phyloP scores from a whole-genome alignment of 768 basidiomycete genomes.

The Macrolepiota fuliginosa region DNA sequence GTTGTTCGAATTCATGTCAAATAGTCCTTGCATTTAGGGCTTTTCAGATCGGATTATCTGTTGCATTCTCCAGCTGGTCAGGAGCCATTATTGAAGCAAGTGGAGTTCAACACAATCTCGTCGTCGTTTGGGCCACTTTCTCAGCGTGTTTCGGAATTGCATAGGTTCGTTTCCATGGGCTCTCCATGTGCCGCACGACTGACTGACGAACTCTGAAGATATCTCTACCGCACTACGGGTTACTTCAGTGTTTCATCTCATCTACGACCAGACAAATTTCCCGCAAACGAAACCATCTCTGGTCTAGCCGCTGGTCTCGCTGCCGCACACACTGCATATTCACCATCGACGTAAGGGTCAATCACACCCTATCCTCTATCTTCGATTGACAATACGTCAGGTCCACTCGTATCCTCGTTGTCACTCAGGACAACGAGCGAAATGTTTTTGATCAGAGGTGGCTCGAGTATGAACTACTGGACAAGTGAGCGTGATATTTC shows the following conservation, averaged over 20 bases:
- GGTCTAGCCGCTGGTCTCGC: slow-evolving; percentile 77
- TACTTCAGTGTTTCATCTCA: slow-evolving; percentile 63
- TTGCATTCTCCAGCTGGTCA: slow-evolving; percentile 54
- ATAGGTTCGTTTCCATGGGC: slow-evolving; percentile 51
- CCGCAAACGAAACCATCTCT: slow-evolving; percentile 66
- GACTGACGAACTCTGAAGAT: slow-evolving; percentile 39
- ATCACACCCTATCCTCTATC: background rate
- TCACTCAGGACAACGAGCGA: slow-evolving; percentile 85
- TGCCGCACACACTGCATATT: slow-evolving; percentile 76
- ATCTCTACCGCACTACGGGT: slow-evolving; percentile 59
- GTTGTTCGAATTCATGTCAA: background rate
- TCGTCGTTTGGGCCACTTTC: slow-evolving; percentile 86
- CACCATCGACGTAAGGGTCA: slow-evolving; percentile 44
- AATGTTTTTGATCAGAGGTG: slow-evolving; percentile 94
- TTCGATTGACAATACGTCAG: slow-evolving; percentile 21
- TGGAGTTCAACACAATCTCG: slow-evolving; percentile 98
- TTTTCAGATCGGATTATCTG: slow-evolving; percentile 95
- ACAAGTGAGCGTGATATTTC: slow-evolving; percentile 48
- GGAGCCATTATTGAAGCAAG: slow-evolving; percentile 71
- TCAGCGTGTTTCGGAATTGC: slow-evolving; percentile 63
- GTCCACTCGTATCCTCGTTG: slow-evolving; percentile 65
- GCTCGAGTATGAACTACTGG: slow-evolving; percentile 84
- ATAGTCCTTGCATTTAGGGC: slow-evolving; percentile 81
- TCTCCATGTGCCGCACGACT: background rate
- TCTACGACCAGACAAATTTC: slow-evolving; percentile 57